phyloP scores from a whole-genome alignment of 352 stramenopile genomes.

The Elongisporangium undulatum region DNA sequence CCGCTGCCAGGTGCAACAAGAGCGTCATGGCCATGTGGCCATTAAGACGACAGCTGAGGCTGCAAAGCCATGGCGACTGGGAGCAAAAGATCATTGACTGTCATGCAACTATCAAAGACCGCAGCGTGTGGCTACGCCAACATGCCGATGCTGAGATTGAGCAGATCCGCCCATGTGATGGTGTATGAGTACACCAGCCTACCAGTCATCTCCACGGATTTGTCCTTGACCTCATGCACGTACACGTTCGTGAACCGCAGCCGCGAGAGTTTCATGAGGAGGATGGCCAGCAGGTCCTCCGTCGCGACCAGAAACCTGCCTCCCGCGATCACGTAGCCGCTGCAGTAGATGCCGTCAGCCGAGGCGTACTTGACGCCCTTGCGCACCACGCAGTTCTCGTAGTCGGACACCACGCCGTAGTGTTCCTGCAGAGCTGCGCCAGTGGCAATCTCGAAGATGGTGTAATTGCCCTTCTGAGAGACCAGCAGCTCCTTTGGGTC shows the following conservation, averaged over 20 bases:
- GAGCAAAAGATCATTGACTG: too few relatives aligned
- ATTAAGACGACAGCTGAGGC: too few relatives aligned
- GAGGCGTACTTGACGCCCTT: slow-evolving; percentile 29
- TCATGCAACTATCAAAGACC: too few relatives aligned
- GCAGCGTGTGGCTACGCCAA: not conserved
- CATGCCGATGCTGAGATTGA: not conserved
- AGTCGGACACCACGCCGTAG: not conserved
- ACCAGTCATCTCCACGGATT: slow-evolving; percentile 16
- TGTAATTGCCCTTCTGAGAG: not conserved
- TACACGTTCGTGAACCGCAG: slow-evolving; percentile 7
- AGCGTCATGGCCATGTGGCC: too few relatives aligned
- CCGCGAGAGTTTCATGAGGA: slow-evolving; percentile 1
- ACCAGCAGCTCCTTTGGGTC: not conserved
- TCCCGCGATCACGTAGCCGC: slow-evolving; percentile 32
- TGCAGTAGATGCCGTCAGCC: slow-evolving; percentile 25
- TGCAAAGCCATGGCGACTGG: too few relatives aligned
- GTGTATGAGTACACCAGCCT: slow-evolving; percentile 11
- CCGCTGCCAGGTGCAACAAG: too few relatives aligned
- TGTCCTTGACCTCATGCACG: not conserved
- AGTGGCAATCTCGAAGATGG: slow-evolving; percentile 23
- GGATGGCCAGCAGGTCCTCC: not conserved
- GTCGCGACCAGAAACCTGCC: slow-evolving; percentile 9
- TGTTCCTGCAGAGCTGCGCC: slow-evolving; percentile 6
- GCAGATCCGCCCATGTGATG: slow-evolving; percentile 4
- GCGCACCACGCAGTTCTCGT: slow-evolving; percentile 12